These are phyloP conservation scores for Halophytophthora batemanensis DNA, from an alignment of 352 stramenopile genomes.

Conservation along the genomic window DNA sequence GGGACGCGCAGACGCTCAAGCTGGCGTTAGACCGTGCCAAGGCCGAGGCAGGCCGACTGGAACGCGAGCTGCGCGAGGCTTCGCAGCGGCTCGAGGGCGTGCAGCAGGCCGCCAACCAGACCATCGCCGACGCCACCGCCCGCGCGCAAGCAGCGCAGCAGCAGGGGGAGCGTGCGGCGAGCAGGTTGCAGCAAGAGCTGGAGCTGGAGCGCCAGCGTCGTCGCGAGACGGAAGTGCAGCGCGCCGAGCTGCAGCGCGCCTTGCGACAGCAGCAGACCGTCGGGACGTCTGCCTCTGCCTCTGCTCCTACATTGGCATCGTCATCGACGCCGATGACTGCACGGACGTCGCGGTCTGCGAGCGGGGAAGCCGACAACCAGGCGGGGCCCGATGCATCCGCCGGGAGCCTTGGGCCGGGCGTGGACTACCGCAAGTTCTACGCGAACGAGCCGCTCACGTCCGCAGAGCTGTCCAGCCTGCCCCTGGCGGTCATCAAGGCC, in stretches of 20 bases:
- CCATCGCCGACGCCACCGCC: constrained; percentile 48
- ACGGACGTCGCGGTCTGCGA: too few relatives aligned
- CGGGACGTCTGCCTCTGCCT: too few relatives aligned
- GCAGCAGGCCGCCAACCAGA: constrained; percentile 59
- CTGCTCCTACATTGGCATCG: too few relatives aligned
- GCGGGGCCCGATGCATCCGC: constrained; percentile 1
- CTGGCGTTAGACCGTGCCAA: constrained; percentile 54
- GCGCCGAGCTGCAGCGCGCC: constrained; percentile 51
- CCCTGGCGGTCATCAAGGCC: constrained; percentile 69
- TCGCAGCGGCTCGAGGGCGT: constrained; percentile 49
- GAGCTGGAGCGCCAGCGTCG: constrained; percentile 56
- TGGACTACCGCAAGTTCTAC: constrained; percentile 59
- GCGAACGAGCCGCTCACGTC: constrained; percentile 62
- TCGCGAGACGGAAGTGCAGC: constrained; percentile 55
- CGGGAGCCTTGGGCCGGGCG: constrained; percentile 2
- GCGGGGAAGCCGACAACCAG: too few relatives aligned
- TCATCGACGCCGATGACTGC: too few relatives aligned
- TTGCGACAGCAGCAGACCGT: constrained; percentile 32
- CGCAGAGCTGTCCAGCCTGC: constrained; percentile 60
- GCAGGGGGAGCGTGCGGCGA: constrained; percentile 40
- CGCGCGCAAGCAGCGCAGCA: constrained; percentile 51
- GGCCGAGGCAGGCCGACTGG: constrained; percentile 42
- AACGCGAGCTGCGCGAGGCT: constrained; percentile 38
- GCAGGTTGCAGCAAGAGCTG: constrained; percentile 46
- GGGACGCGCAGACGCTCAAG: constrained; percentile 44